Evolutionary conservation across 805 yeast genomes (phyloP).

Genomic region (Metschnikowia chrysomelidarum): DNA sequence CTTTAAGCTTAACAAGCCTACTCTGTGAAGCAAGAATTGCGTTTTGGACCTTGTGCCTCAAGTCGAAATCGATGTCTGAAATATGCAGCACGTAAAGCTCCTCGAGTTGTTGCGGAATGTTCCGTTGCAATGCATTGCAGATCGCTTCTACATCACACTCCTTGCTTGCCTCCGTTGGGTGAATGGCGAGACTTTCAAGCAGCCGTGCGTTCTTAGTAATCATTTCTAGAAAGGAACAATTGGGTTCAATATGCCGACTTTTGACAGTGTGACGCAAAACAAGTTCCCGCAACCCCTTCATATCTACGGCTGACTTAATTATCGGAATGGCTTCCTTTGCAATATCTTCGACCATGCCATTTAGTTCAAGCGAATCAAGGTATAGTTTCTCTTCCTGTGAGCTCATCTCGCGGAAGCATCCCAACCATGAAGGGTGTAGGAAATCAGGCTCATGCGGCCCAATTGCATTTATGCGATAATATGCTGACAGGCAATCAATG

Average conservation of each 20-base stretch:
- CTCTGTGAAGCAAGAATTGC: slow-evolving; percentile 8
- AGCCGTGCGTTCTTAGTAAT: slow-evolving; percentile 8
- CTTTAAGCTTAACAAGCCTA: slow-evolving; percentile 4
- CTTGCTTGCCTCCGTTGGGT: slow-evolving; percentile 14
- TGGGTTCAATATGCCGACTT: slow-evolving; percentile 20
- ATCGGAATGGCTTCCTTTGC: slow-evolving; percentile 13
- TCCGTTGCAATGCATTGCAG: background rate
- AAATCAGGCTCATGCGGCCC: no score
- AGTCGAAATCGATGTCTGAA: slow-evolving; percentile 4
- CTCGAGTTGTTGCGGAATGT: slow-evolving; percentile 10
- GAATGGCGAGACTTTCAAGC: slow-evolving; percentile 8
- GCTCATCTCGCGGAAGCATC: no score
- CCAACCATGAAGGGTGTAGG: no score
- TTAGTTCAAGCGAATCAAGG: slow-evolving; percentile 19
- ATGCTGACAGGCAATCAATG: no score
- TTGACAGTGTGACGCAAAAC: slow-evolving; percentile 21
- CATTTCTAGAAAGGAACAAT: slow-evolving; percentile 10
- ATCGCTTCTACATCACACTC: slow-evolving; percentile 13
- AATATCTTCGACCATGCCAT: slow-evolving; percentile 22
- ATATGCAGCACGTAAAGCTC: slow-evolving; percentile 8
- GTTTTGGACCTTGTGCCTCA: slow-evolving; percentile 4
- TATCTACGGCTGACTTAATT: slow-evolving; percentile 16
- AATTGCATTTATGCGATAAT: no score
- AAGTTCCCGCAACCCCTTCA: slow-evolving; percentile 15
- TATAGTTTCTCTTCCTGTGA: slow-evolving; percentile 4